phyloP scores from a whole-genome alignment of 75 land plant species.

The Picea sitchensis region DNA sequence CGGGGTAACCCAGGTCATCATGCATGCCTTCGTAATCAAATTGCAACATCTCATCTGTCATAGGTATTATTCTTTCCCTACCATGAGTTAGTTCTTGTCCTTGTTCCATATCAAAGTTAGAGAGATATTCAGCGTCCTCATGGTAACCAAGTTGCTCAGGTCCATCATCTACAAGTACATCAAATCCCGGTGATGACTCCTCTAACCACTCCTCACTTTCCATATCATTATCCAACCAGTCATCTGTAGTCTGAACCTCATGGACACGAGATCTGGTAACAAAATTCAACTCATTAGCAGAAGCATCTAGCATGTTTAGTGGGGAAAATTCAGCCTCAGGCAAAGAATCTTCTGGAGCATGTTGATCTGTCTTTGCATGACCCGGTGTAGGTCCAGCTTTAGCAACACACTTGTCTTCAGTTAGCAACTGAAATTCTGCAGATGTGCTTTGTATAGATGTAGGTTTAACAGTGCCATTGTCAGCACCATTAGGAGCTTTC shows the following conservation, averaged over 20 bases:
- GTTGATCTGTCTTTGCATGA: constrained; percentile 5
- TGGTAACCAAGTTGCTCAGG: constrained; percentile 34
- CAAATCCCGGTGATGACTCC: constrained; percentile 95
- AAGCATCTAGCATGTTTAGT: background rate
- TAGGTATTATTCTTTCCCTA: constrained; percentile 10
- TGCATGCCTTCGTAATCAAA: constrained; percentile 21
- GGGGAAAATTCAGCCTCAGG: constrained; percentile 7
- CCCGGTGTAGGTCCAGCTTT: constrained; percentile 10
- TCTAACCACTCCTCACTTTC: constrained; percentile 62
- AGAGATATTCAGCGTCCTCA: constrained; percentile 21
- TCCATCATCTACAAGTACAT: constrained; percentile 78
- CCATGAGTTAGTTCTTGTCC: constrained; percentile 15
- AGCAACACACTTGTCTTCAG: constrained; percentile 12
- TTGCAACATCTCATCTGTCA: constrained; percentile 2
- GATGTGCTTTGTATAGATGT: background rate
- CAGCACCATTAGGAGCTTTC: background rate
- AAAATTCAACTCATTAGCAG: constrained; percentile 14
- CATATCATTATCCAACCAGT: constrained; percentile 30
- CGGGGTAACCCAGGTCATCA: constrained; percentile 11
- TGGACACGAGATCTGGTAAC: constrained; percentile 1
- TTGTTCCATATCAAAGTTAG: constrained; percentile 10
- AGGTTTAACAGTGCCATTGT: constrained; percentile 1
- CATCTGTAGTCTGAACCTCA: constrained; percentile 19
- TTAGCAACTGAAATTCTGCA: constrained; percentile 7
- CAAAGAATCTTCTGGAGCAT: background rate